Evolutionary conservation across 805 yeast species (phyloP).

Genomic region (Priceomyces fermenticarens): DNA sequence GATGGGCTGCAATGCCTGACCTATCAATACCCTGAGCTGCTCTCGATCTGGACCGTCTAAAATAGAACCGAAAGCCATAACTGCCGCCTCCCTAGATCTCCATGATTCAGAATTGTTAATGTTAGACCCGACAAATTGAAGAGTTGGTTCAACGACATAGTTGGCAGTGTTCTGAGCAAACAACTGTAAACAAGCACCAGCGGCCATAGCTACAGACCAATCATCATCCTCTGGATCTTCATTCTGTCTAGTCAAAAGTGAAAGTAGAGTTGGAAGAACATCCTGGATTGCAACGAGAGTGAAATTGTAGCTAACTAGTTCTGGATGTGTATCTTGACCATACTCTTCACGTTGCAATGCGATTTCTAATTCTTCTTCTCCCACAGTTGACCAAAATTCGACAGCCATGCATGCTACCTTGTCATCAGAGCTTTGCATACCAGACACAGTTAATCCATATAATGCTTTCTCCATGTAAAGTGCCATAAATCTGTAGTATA

Average conservation of each 20-base stretch:
- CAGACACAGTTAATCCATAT: conserved; percentile 82
- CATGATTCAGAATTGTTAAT: conserved; percentile 50
- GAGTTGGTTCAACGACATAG: conserved; percentile 79
- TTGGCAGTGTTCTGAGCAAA: conserved; percentile 90
- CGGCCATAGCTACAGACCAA: conserved; percentile 98
- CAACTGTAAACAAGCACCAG: conserved; percentile 93
- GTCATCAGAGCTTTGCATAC: conserved; percentile 84
- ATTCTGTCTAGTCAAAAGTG: conserved; percentile 79
- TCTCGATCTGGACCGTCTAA: conserved; percentile 88
- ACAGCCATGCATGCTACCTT: conserved; percentile 97
- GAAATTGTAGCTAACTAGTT: conserved; percentile 65
- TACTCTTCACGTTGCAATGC: conserved; percentile 63
- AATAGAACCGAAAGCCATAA: conserved; percentile 98
- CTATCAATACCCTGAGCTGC: conserved; percentile 63
- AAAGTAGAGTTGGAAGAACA: conserved; percentile 82
- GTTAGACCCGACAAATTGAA: conserved; percentile 78
- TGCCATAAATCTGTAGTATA: conserved; percentile 86
- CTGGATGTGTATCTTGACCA: conserved; percentile 44
- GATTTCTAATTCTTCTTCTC: conserved; percentile 92
- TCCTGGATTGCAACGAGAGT: conserved; percentile 81
- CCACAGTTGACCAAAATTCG: conserved; percentile 99
- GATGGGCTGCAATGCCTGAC: conserved; percentile 81
- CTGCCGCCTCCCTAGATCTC: conserved; percentile 95
- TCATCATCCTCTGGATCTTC: conserved; percentile 94
- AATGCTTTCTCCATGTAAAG: conserved; percentile 97